Percentiles rank a stretch among this genome's conserved stretches.
phyloP scores from a whole-genome alignment of 768 basidiomycete species.

The Leccinum boreale region DNA sequence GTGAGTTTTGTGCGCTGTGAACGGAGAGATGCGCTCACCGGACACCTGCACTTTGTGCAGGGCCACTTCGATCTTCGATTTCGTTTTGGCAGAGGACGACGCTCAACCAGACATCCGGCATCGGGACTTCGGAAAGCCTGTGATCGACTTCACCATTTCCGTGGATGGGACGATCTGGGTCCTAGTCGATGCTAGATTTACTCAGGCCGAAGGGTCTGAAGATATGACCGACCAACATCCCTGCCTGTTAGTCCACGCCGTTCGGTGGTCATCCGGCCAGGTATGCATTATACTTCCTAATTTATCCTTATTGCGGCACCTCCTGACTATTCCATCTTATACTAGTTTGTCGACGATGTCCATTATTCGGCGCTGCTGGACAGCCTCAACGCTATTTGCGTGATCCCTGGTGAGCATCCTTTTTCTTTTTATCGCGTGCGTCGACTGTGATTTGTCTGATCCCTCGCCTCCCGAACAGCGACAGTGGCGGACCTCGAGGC shows the following conservation, averaged over 20 bases:
- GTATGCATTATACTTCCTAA: conserved; percentile 26
- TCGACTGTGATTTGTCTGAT: background rate
- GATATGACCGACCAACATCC: conserved; percentile 12
- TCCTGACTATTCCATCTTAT: background rate
- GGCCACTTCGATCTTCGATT: conserved; percentile 64
- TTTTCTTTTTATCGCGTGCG: background rate
- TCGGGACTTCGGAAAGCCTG: conserved; percentile 54
- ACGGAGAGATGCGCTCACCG: background rate
- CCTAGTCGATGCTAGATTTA: conserved; percentile 47
- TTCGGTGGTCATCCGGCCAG: conserved; percentile 36
- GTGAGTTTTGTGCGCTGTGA: conserved; percentile 38
- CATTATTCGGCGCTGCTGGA: conserved; percentile 33
- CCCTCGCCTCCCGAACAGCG: conserved; percentile 35
- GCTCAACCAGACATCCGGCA: conserved; percentile 29
- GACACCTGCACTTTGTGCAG: conserved; percentile 35
- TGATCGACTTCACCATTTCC: conserved; percentile 53
- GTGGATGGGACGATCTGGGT: conserved; percentile 42
- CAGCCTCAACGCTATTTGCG: conserved; percentile 44
- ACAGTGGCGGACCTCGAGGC: conserved; percentile 44
- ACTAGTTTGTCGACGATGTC: conserved; percentile 20
- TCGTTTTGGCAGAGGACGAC: conserved; percentile 30
- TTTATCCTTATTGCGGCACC: background rate
- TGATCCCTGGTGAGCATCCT: conserved; percentile 43
- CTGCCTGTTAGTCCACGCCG: conserved; percentile 26
- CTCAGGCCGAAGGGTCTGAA: conserved; percentile 3